Evolutionary conservation across 2,329 filamentous ascomycete species (phyloP).

Genomic region (Hypoxylon sp.): DNA sequence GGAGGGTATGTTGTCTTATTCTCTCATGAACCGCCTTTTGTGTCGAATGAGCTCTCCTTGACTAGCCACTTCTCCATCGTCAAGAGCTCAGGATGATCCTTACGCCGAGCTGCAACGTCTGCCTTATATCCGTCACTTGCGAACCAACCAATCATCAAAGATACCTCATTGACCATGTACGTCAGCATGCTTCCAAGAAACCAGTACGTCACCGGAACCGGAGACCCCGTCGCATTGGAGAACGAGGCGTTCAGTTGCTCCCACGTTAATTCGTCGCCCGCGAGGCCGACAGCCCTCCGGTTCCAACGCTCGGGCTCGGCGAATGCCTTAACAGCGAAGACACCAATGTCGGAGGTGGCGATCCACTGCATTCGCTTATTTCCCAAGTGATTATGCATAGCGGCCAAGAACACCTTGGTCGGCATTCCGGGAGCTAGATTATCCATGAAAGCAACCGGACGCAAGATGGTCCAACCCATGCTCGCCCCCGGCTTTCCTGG

Average conservation of each 20-base stretch:
- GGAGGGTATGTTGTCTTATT: background rate
- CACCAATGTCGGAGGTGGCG: slow-evolving; percentile 61
- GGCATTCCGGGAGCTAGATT: slow-evolving; percentile 58
- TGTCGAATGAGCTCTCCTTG: slow-evolving; percentile 52
- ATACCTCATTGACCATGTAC: slow-evolving; percentile 51
- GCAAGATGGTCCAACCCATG: slow-evolving; percentile 74
- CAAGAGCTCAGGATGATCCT: slow-evolving; percentile 53
- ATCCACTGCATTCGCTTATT: slow-evolving; percentile 59
- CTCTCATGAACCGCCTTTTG: slow-evolving; percentile 7
- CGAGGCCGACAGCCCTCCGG: slow-evolving; percentile 58
- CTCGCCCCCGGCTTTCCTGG: slow-evolving; percentile 53
- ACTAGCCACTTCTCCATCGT: slow-evolving; percentile 55
- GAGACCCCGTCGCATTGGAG: slow-evolving; percentile 49
- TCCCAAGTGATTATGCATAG: slow-evolving; percentile 53
- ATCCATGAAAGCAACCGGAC: slow-evolving; percentile 75
- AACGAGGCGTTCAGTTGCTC: slow-evolving; percentile 52
- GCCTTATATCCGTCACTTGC: slow-evolving; percentile 55
- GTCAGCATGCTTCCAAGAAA: slow-evolving; percentile 54
- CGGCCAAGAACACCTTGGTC: slow-evolving; percentile 57
- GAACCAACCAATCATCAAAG: slow-evolving; percentile 57
- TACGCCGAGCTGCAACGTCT: slow-evolving; percentile 50
- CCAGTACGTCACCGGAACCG: slow-evolving; percentile 50
- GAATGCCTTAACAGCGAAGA: slow-evolving; percentile 62
- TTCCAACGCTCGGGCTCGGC: slow-evolving; percentile 56
- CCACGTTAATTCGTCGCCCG: slow-evolving; percentile 62